Base-by-base conservation (phyloP, 345 rosid species). In the Bruguiera gymnorhiza region DNA sequence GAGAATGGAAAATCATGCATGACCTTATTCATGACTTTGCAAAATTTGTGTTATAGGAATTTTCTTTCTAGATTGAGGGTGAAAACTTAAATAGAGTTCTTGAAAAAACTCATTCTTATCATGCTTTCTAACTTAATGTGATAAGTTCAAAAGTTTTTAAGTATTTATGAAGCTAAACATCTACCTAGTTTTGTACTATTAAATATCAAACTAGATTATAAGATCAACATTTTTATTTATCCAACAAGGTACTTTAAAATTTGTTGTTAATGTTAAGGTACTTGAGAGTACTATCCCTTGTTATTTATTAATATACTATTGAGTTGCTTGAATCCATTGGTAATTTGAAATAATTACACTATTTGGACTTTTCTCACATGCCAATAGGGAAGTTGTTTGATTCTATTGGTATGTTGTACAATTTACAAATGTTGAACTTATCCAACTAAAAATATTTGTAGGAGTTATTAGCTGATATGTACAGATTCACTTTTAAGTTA, bases 11-110 rank as follows among this genome's bases (percentile, higher is more conserved):
- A 72, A 2, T 0, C 3, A 78, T 80, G 82, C 82, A 80, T 23
- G 84, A 83, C 62, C 67, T 78, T 27, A 63, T 80, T 18, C 76
- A 75, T 23, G 78, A 83, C 6, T 69, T 83, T 21, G 78, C 76
- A 20, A 2, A 23, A 39, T 51, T 55, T 3, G 73, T 81, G 55
- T 60, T 71, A 2, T 37, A 66, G 27, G 66, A 69, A 50, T 69
- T 59, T 43, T 69, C 58, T 61, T 59, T 43, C 36, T 46, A 24
- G 19, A 23, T 37, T 31, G 59, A 72, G 56, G 54, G 46, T 50
- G 78, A 81, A 30, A 46, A 46, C 10, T 51, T 26, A 5, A 53
- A 56, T 21, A 27, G 10, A 24, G 62, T 74, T 52, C 26, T 29
- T 11, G 43, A 8, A n/a, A 66, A 37, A 6, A 21, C 37, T 10